phyloP scores from a whole-genome alignment of 495 filamentous ascomycete genomes.

The Penicillium steckii region DNA sequence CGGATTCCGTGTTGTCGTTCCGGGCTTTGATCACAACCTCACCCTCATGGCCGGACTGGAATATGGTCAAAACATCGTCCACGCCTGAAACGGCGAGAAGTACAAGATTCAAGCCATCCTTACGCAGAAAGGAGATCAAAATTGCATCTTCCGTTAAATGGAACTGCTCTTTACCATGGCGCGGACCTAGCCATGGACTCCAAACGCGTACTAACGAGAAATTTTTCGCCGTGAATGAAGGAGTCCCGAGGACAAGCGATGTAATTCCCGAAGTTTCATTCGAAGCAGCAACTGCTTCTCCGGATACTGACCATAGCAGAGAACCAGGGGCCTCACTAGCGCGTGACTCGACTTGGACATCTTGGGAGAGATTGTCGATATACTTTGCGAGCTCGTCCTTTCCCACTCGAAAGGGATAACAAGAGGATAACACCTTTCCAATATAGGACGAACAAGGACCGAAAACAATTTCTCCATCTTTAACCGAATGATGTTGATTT shows the following conservation, averaged over 20 bases:
- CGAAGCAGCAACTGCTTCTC: conserved; percentile 50
- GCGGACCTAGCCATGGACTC: conserved; percentile 82
- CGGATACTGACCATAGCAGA: conserved; percentile 66
- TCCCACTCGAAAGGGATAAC: conserved; percentile 14
- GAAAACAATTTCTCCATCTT: conserved; percentile 62
- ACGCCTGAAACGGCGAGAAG: conserved; percentile 78
- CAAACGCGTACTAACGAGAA: conserved; percentile 79
- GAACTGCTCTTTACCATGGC: conserved; percentile 72
- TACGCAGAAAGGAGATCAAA: conserved; percentile 75
- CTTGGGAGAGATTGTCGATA: conserved; percentile 57
- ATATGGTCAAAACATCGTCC: conserved; percentile 66
- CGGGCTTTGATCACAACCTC: conserved; percentile 65
- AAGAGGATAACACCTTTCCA: conserved; percentile 2
- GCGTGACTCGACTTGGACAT: conserved; percentile 54
- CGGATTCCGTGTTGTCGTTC: conserved; percentile 61
- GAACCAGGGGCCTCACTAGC: conserved; percentile 70
- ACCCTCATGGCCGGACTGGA: conserved; percentile 65
- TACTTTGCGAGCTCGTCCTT: conserved; percentile 54
- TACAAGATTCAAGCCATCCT: conserved; percentile 75
- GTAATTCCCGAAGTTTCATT: conserved; percentile 55
- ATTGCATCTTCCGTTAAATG: conserved; percentile 73
- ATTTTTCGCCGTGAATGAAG: conserved; percentile 59
- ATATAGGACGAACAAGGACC: conserved; percentile 8
- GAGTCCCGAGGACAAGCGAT: conserved; percentile 60
- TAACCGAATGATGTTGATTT: conserved; percentile 56